Percentiles rank a stretch among this genome's conserved stretches.
These are phyloP conservation scores for Hondaea fermentalgiana DNA, from an alignment of 108 stramenopile genomes.

Conservation along the genomic window DNA sequence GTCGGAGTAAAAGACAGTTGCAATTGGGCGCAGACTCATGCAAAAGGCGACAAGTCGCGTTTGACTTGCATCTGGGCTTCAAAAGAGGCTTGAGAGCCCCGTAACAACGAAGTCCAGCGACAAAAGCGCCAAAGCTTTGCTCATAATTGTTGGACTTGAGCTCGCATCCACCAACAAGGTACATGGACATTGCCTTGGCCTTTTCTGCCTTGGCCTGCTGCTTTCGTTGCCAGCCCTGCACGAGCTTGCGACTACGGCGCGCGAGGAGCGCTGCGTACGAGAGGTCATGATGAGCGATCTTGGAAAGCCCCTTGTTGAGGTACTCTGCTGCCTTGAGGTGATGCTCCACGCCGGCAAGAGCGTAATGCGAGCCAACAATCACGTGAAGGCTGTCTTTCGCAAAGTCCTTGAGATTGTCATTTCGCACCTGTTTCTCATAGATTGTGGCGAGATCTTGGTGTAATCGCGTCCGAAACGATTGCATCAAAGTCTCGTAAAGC, in stretches of 20 bases:
- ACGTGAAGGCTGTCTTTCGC: background rate
- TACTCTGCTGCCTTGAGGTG: conserved; percentile 1
- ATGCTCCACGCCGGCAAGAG: background rate
- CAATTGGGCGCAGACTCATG: background rate
- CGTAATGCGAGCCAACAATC: background rate
- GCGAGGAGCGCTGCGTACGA: background rate
- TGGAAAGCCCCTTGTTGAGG: background rate
- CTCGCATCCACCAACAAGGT: background rate
- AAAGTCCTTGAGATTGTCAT: background rate
- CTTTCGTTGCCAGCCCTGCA: background rate
- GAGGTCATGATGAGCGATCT: background rate
- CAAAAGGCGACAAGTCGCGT: background rate
- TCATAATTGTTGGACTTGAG: background rate
- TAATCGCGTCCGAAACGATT: background rate
- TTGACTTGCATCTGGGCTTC: background rate
- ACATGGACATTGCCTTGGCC: background rate
- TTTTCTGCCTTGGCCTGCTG: background rate
- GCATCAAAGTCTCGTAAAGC: background rate
- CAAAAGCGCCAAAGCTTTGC: background rate
- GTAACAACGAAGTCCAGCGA: background rate
- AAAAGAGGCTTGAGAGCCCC: background rate
- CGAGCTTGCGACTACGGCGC: background rate
- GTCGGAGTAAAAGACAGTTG: background rate
- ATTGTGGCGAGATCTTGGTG: background rate
- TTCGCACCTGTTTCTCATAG: background rate